Conservation (phyloP, 768 basidiomycete genomes). For the Vararia minispora region DNA sequence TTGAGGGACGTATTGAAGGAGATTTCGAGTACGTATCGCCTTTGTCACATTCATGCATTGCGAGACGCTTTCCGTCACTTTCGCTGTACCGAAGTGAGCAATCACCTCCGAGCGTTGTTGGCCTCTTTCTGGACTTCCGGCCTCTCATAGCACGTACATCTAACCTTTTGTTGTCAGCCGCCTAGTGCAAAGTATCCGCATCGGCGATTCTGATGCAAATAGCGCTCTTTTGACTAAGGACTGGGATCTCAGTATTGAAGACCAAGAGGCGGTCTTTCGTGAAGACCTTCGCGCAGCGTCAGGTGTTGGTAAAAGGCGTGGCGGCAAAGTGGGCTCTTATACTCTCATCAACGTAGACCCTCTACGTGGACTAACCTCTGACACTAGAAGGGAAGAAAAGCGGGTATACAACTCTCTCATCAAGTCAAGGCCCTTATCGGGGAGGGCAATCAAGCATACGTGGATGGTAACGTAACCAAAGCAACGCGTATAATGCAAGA, state of each 20-base stretch:
- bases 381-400: slow-evolving; percentile 28
- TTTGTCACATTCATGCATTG: slow-evolving; percentile 3
- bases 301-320: slow-evolving; percentile 47
- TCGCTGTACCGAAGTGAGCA: too few species aligned
- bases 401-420: slow-evolving; percentile 52
- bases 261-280: slow-evolving; percentile 56
- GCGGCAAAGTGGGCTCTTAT: slow-evolving; percentile 23
- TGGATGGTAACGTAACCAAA: slow-evolving; percentile 52
- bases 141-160: too few species aligned
- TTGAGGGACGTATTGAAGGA: too few species aligned
- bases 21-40: slow-evolving; percentile 23
- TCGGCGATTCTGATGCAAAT: slow-evolving; percentile 32
- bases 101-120: too few species aligned
- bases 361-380: neutral
- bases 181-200: slow-evolving; percentile 54
- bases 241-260: slow-evolving; percentile 67
- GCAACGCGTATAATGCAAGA: slow-evolving; percentile 80
- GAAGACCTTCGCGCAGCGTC: slow-evolving; percentile 68
- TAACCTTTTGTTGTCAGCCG: slow-evolving; percentile 35
- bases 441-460: slow-evolving; percentile 79
- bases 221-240: slow-evolving; percentile 44
- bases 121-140: too few species aligned
- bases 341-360: neutral
- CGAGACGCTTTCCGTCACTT: too few species aligned
- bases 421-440: slow-evolving; percentile 70